Evolutionary conservation across 2,329 filamentous ascomycete species (phyloP), one percentile per base, ranked within the genome.

Genomic region (Neonectria punicea): DNA sequence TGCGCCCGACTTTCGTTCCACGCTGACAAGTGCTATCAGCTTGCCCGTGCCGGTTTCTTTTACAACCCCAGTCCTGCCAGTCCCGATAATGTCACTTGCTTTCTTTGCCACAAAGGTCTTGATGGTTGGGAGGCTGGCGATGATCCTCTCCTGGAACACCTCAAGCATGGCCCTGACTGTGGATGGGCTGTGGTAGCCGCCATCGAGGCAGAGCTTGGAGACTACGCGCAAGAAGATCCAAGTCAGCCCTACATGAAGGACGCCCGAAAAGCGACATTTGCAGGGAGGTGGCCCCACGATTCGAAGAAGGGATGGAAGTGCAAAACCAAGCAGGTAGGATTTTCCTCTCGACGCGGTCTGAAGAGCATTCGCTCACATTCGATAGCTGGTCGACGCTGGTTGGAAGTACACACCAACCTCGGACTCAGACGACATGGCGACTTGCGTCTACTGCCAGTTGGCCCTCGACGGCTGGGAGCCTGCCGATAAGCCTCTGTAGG

Each of bases 401-500:
- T 99, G 95, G 94, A 94, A 92, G 76, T 98, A 94, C 80, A 97
- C 94, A 25, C 94, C 96, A 0, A 93, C 89, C 6, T 82, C 88
- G 47, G 93, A 95, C 47, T 93, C 90, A 13, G 91, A 96, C 69
- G 96, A 99, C 78, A 93, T 95, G 81, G 93, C 93, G 10, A 96
- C 92, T 11, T 99, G 96, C 77, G 87, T 92, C 30, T 98, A 98
- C 80, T 99, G 96, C 81, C 89, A 92, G 62, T 82, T 98, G 16
- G 93, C 92, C 11, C 86, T 99, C 11, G 95, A 98, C 78, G 94
- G 94, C 7, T 99, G 97, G 96, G 96, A 98, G 76, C 91, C 92
- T 1, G 90, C 91, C 64, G 96, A 99, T 78, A 93, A 97, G 76
- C 96, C 96, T 66, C 87, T 92, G 90, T 94, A 78, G 80, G 91